Percentiles rank a stretch among this genome's conserved stretches.
Evolutionary conservation across 441 rosid genomes (phyloP).

Genomic region (Populus hybrid): DNA sequence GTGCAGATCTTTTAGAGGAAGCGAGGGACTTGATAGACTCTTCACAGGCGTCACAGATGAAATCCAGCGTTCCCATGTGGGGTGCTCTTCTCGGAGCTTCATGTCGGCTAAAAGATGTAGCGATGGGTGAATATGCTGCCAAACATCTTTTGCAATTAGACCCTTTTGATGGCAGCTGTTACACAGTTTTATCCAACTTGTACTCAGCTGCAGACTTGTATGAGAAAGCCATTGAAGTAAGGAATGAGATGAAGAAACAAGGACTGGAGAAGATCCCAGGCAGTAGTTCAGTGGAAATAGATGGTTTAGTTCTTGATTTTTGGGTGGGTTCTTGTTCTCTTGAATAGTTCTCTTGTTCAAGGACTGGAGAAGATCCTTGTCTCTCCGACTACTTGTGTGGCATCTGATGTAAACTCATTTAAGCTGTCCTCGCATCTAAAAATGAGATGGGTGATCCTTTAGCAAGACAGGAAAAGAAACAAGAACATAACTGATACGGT

Average conservation of each 20-base stretch:
- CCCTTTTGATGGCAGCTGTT: slow-evolving; percentile 16
- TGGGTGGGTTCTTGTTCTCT: background rate
- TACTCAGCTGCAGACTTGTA: slow-evolving; percentile 15
- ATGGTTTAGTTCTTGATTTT: background rate
- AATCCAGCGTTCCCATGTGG: slow-evolving; percentile 8
- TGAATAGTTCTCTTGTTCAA: background rate
- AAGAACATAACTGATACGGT: too few relatives aligned
- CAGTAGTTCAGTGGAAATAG: slow-evolving; percentile 13
- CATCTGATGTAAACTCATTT: background rate
- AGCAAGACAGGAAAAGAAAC: too few relatives aligned
- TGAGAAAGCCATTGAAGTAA: slow-evolving; percentile 4
- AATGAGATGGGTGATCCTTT: too few relatives aligned
- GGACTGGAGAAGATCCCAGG: slow-evolving; percentile 21
- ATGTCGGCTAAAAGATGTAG: slow-evolving; percentile 1
- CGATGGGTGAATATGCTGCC: slow-evolving; percentile 10
- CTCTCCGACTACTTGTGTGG: too few relatives aligned
- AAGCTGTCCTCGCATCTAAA: background rate
- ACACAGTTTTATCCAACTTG: slow-evolving; percentile 14
- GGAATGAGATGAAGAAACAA: slow-evolving; percentile 13
- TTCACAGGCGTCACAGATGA: background rate
- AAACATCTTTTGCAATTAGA: slow-evolving; percentile 15
- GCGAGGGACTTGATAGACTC: too few relatives aligned
- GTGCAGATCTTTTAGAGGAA: too few relatives aligned
- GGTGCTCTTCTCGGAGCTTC: slow-evolving; percentile 13
- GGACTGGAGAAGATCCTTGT: too few relatives aligned